Base-by-base conservation (phyloP, 805 yeast genomes). In the Candida pseudoglaebosa region DNA sequence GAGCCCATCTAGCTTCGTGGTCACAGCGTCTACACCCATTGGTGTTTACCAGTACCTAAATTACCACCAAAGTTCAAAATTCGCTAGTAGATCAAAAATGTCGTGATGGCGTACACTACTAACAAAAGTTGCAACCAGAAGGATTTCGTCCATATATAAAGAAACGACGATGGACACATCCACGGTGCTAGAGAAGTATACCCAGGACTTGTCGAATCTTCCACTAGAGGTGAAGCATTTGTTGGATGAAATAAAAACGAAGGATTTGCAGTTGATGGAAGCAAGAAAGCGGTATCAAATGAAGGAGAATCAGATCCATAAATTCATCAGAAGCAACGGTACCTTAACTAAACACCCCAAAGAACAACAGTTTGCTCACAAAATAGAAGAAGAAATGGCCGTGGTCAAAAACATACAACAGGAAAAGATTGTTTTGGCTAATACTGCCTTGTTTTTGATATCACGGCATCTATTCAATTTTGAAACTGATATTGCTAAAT, bases 161-260 rank as follows among this genome's bases (percentile, higher is more conserved):
- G 15, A 31, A 6, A 19, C 28, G 16, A 8, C 5, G 22, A 87
- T 87, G 95, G 98, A 90, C 62, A 90, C 97, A 3, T 89, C 96
- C n/a, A 77, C 93, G 1, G 71, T 70, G 10, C 54, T 68, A 17
- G 73, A 67, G 43, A 67, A 67, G 45, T 67, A 67, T 42, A 67
- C 73, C 2, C 82, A 77, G 54, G 83, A 78, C 47, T 68, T 91
- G 31, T 79, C 91, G 8, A 91, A 90, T 50, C 71, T 93, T 32
- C 96, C 96, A 17, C 80, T 87, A 4, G 99, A 91, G 60, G 73
- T 91, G 32, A 82, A 82, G 38, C 87, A 84, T 52, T 64, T 88
- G 26, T 64, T 91, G 34, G 84, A 84, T 37, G 98, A 93, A 59
- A 72, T 91, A 26, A 74, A 82, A 37, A 74, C 70, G 28, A 77